These are phyloP conservation scores for Phragmites australis DNA, from an alignment of 176 grass and related monocot genomes.

Conservation along the genomic window DNA sequence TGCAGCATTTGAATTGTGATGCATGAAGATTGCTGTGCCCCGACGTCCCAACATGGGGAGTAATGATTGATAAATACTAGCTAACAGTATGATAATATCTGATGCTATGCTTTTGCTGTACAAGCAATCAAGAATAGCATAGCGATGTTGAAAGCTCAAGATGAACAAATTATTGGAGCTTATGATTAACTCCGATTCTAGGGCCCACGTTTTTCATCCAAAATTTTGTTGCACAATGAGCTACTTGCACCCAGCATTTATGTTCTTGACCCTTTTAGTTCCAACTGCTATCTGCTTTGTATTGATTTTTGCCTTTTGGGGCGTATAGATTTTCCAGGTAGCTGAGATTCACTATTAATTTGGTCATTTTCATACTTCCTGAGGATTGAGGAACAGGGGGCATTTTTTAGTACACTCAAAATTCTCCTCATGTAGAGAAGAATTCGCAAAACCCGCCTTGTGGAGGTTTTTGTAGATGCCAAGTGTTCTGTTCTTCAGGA, in stretches of 20 bases:
- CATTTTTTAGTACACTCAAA: not conserved
- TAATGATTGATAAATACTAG: not conserved
- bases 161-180: not conserved
- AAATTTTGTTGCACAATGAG: not conserved
- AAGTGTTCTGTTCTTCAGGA: not conserved
- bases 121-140: not conserved
- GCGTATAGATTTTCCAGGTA: too few relatives aligned
- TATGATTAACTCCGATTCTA: not conserved
- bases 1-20: slow-evolving; percentile 13
- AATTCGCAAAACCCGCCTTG: not conserved
- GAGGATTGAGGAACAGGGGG: not conserved
- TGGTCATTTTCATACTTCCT: not conserved
- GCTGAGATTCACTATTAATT: not conserved
- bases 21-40: not conserved
- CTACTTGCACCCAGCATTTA: not conserved
- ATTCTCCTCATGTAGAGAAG: not conserved
- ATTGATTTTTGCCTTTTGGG: too few relatives aligned
- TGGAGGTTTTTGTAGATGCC: not conserved
- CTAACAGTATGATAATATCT: not conserved
- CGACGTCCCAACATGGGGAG: not conserved
- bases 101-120: slow-evolving; percentile 2
- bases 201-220: slow-evolving; percentile 7
- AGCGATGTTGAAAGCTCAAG: not conserved
- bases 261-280: slow-evolving; percentile 18
- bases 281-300: not conserved